These are phyloP conservation scores for Claviceps fusiformis DNA, from an alignment of 2,329 filamentous ascomycete species.

Conservation along the genomic window DNA sequence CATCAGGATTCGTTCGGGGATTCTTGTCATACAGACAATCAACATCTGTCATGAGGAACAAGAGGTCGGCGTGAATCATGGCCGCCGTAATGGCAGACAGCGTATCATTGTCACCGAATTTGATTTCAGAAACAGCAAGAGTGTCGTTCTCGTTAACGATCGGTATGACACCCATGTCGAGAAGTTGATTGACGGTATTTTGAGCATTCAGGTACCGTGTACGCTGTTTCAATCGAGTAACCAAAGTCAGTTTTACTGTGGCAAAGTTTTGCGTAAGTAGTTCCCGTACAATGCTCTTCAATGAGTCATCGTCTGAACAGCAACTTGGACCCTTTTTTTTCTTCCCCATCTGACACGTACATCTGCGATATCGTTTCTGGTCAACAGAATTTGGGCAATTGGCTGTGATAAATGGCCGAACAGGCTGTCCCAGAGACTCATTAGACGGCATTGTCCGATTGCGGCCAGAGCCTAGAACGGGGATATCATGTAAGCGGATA, in stretches of 20 bases:
- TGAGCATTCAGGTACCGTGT: conserved; percentile 94
- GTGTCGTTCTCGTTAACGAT: conserved; percentile 99
- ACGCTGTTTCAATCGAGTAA: conserved; percentile 33
- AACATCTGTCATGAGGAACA: conserved; percentile 98
- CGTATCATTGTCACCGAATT: conserved; percentile 98
- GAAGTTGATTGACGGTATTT: conserved; percentile 79
- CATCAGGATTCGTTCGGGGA: conserved; percentile 71
- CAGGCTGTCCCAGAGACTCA: conserved; percentile 88
- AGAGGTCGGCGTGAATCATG: conserved; percentile 92
- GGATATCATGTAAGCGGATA: not conserved
- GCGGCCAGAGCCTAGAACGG: conserved; percentile 63
- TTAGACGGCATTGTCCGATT: conserved; percentile 88
- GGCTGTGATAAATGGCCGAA: conserved; percentile 82
- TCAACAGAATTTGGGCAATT: conserved; percentile 87
- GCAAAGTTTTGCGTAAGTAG: not conserved
- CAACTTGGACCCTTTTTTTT: no score
- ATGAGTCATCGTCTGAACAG: not conserved
- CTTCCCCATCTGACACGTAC: conserved; percentile 30
- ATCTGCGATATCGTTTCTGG: conserved; percentile 91
- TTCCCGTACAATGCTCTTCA: not conserved
- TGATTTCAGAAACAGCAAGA: conserved; percentile 91
- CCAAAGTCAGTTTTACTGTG: not conserved
- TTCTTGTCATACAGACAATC: conserved; percentile 97
- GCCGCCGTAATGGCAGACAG: conserved; percentile 90
- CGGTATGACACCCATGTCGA: conserved; percentile 91